phyloP scores from a whole-genome alignment of 2,329 filamentous ascomycete genomes.

The Aspergillus transmontanensis region DNA sequence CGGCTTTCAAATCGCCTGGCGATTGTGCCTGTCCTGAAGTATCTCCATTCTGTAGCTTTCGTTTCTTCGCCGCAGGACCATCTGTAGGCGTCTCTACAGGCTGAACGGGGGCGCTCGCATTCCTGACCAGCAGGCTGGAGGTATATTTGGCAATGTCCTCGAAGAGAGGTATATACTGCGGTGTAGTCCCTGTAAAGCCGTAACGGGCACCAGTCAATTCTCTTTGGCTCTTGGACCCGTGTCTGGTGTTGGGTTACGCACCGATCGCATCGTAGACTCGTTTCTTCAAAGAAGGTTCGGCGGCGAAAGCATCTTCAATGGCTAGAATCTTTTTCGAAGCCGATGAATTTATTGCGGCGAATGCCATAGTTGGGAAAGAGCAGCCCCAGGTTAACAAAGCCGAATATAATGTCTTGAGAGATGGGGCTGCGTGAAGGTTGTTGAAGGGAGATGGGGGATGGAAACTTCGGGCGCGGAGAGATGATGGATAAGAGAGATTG shows the following conservation, averaged over 20 bases:
- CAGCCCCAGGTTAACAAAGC: constrained; percentile 16
- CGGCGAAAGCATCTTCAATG: constrained; percentile 46
- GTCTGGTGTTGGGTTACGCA: constrained; percentile 27
- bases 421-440: not conserved
- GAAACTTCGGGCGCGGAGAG: constrained; percentile 9
- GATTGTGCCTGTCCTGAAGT: constrained; percentile 29
- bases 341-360: constrained; percentile 38
- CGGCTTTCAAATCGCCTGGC: constrained; percentile 35
- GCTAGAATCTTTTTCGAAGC: constrained; percentile 27
- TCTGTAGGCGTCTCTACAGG: constrained; percentile 31
- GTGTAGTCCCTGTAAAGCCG: constrained; percentile 34
- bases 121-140: constrained; percentile 39
- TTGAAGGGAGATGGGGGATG: constrained; percentile 1
- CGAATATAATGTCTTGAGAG: not conserved
- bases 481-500: constrained; percentile 19
- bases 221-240: not conserved
- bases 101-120: constrained; percentile 29
- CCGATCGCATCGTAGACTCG: constrained; percentile 48
- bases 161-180: constrained; percentile 46
- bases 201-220: constrained; percentile 5
- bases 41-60: constrained; percentile 50
- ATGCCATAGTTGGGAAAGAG: constrained; percentile 34
- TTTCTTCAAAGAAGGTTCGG: constrained; percentile 41
- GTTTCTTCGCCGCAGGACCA: constrained; percentile 50
- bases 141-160: constrained; percentile 54